Evolutionary conservation across 768 basidiomycete genomes (phyloP).

Genomic region (Butyriboletus loyo): DNA sequence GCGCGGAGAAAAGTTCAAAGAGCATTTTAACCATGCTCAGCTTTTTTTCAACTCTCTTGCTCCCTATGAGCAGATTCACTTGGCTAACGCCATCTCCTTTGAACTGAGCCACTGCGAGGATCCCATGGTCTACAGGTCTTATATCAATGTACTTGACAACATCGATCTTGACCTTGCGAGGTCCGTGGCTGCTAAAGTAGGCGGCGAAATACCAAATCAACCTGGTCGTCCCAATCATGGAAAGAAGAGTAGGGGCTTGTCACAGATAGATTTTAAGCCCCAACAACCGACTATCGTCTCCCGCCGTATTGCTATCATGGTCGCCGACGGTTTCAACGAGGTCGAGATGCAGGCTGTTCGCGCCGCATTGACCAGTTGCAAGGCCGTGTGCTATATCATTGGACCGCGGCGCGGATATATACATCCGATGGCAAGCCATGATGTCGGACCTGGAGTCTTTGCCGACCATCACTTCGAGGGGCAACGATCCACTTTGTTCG

Average conservation of each 20-base stretch:
- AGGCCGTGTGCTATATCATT: conserved; percentile 62
- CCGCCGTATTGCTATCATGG: conserved; percentile 73
- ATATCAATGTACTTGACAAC: conserved; percentile 65
- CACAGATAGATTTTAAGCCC: conserved; percentile 55
- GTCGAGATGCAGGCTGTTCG: conserved; percentile 58
- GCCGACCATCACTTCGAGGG: conserved; percentile 75
- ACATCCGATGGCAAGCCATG: conserved; percentile 31
- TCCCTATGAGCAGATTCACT: conserved; percentile 65
- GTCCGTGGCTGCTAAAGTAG: conserved; percentile 62
- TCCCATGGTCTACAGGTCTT: conserved; percentile 61
- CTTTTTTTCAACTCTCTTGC: conserved; percentile 83
- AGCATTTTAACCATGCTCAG: conserved; percentile 70
- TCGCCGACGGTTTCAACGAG: conserved; percentile 72
- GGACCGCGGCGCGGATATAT: conserved; percentile 62
- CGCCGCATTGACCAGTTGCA: conserved; percentile 46
- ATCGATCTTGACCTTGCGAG: conserved; percentile 74
- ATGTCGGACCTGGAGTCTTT: conserved; percentile 33
- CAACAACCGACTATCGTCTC: conserved; percentile 56
- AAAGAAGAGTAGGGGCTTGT: conserved; percentile 51
- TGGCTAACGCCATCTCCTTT: conserved; percentile 69
- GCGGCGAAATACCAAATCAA: conserved; percentile 52
- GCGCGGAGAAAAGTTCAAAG: conserved; percentile 72
- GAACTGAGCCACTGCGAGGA: conserved; percentile 86
- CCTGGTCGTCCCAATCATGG: conserved; percentile 56
- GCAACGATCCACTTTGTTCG: conserved; percentile 80